phyloP scores from a whole-genome alignment of 495 filamentous ascomycete genomes.

The Aspergillus affinis region DNA sequence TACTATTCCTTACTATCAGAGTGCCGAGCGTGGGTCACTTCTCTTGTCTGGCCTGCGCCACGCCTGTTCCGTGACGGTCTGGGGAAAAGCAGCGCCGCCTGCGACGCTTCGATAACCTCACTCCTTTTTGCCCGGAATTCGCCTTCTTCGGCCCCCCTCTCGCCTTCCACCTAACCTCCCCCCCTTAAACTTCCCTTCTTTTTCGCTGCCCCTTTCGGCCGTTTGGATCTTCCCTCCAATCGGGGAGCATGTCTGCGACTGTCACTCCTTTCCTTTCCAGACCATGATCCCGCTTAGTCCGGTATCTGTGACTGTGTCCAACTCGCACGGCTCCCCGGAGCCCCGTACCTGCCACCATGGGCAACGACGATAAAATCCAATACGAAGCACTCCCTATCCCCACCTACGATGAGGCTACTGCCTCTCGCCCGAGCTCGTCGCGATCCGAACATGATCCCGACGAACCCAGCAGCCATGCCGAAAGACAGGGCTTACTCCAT shows the following conservation, averaged over 20 bases:
- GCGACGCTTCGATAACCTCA: slow-evolving; percentile 8
- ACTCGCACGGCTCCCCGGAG: slow-evolving; percentile 37
- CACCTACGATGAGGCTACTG: slow-evolving; percentile 87
- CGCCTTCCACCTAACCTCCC: slow-evolving; percentile 1
- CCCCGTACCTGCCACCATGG: slow-evolving; percentile 44
- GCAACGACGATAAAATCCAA: slow-evolving; percentile 59
- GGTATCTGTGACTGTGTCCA: slow-evolving; percentile 29
- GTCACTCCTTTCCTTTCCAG: slow-evolving; percentile 36
- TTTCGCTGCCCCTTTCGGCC: slow-evolving; percentile 1
- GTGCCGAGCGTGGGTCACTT: slow-evolving; percentile 8
- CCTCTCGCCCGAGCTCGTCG: slow-evolving; percentile 59
- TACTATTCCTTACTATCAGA: slow-evolving; percentile 1
- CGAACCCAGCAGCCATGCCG: slow-evolving; percentile 56
- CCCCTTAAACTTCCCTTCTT: slow-evolving; percentile 11
- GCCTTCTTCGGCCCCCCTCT: slow-evolving; percentile 5
- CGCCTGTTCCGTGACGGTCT: slow-evolving; percentile 8
- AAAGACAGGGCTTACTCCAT: slow-evolving; percentile 60
- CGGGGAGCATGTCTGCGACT: slow-evolving; percentile 35
- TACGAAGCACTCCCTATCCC: slow-evolving; percentile 81
- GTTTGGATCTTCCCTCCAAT: slow-evolving; percentile 9
- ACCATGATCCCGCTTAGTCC: slow-evolving; percentile 46
- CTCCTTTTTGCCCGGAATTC: not conserved
- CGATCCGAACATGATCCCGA: slow-evolving; percentile 59
- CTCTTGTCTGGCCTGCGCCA: slow-evolving; percentile 9
- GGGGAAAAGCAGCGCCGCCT: slow-evolving; percentile 10